A percentile compares a stretch with the other conserved stretches of the same genome.
Evolutionary conservation across 2,329 filamentous ascomycete genomes (phyloP).

Genomic region (Phyllachora maydis): DNA sequence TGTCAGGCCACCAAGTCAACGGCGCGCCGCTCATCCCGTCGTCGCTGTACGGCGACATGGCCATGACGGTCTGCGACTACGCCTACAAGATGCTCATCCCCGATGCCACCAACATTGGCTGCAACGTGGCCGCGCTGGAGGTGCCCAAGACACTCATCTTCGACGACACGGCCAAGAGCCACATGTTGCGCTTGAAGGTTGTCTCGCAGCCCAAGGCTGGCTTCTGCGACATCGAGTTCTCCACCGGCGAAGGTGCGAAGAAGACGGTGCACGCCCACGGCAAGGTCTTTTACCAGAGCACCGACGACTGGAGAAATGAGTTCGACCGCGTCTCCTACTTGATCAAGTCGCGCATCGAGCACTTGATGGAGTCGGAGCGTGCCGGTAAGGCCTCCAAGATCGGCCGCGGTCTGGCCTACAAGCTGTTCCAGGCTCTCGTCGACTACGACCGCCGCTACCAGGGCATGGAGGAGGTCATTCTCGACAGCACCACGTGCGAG

Average conservation of each 20-base stretch:
- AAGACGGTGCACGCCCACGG: constrained; percentile 40
- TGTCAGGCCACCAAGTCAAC: constrained; percentile 36
- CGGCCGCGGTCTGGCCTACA: constrained; percentile 59
- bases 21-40: constrained; percentile 25
- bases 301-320: constrained; percentile 38
- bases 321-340: constrained; percentile 50
- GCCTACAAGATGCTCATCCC: constrained; percentile 43
- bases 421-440: constrained; percentile 36
- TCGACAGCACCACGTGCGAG: constrained; percentile 23
- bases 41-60: constrained; percentile 25
- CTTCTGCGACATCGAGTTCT: constrained; percentile 33
- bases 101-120: constrained; percentile 29
- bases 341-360: constrained; percentile 39
- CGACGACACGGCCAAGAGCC: constrained; percentile 19
- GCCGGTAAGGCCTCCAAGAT: constrained; percentile 51
- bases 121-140: constrained; percentile 47
- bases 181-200: constrained; percentile 39
- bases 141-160: constrained; percentile 51
- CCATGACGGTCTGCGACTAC: constrained; percentile 37
- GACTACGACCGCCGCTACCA: constrained; percentile 32
- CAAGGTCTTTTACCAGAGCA: constrained; percentile 38
- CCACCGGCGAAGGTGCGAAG: constrained; percentile 35
- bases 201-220: constrained; percentile 35
- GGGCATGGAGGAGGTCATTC: constrained; percentile 37
- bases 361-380: constrained; percentile 36